Percentiles rank a stretch among this genome's conserved stretches.
Evolutionary conservation across 345 rosid species (phyloP).

Genomic region (Citrus reticulata): DNA sequence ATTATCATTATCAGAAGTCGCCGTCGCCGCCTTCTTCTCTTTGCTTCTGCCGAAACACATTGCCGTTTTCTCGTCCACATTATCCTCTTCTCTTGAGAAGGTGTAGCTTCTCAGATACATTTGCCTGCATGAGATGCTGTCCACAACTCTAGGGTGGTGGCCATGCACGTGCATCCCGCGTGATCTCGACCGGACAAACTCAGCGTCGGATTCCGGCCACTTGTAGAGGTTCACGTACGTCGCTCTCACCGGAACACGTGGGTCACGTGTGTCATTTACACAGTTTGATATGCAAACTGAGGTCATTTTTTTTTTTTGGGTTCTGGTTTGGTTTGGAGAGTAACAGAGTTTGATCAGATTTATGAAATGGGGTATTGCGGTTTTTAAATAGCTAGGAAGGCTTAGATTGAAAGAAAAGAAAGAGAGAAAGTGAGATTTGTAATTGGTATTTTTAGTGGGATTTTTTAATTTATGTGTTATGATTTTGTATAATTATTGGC

Average conservation of each 20-base stretch:
- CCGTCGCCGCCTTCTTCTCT: slow-evolving; percentile 3
- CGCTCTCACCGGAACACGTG: slow-evolving; percentile 57
- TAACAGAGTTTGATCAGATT: not conserved
- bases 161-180: slow-evolving; percentile 8
- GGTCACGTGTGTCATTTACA: slow-evolving; percentile 62
- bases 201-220: slow-evolving; percentile 80
- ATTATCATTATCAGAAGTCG: not conserved
- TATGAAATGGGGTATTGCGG: slow-evolving; percentile 1
- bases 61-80: slow-evolving; percentile 28
- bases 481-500: slow-evolving; percentile 22
- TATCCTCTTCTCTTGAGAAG: slow-evolving; percentile 54
- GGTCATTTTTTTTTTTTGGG: slow-evolving; percentile 31
- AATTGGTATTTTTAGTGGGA: not conserved
- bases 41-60: slow-evolving; percentile 42
- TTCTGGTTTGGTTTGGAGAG: not conserved
- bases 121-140: slow-evolving; percentile 80
- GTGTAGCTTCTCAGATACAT: slow-evolving; percentile 84
- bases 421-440: not conserved
- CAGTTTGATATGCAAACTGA: slow-evolving; percentile 81
- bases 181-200: slow-evolving; percentile 45
- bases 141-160: slow-evolving; percentile 52
- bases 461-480: slow-evolving; percentile 24
- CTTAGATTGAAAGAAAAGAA: slow-evolving; percentile 65
- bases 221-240: slow-evolving; percentile 64
- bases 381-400: slow-evolving; percentile 21